Evolutionary conservation across 1,139 yeast genomes (phyloP).

Genomic region (Eremothecium coryli): DNA sequence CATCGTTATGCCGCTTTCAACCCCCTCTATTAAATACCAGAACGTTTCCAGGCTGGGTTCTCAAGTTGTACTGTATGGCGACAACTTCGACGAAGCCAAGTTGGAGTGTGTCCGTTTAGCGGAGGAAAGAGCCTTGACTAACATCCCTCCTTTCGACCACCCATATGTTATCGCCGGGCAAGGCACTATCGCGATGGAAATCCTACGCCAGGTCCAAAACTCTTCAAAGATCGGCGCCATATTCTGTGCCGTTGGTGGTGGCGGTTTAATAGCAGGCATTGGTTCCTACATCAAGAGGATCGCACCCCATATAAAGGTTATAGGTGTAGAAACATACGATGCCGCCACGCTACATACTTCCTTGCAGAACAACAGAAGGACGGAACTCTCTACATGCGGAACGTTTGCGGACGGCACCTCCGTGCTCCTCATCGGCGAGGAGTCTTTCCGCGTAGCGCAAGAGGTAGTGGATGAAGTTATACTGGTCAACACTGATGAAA

Average conservation of each 20-base stretch:
- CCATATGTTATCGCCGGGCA: conserved; percentile 99
- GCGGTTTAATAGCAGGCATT: conserved; percentile 88
- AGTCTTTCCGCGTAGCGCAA: conserved; percentile 73
- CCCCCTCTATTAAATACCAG: conserved; percentile 88
- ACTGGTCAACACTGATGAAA: conserved; percentile 83
- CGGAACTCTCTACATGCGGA: conserved; percentile 65
- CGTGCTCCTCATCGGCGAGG: conserved; percentile 80
- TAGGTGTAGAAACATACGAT: conserved; percentile 93
- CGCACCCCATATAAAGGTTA: conserved; percentile 94
- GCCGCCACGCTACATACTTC: conserved; percentile 86
- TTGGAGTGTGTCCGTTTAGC: conserved; percentile 72
- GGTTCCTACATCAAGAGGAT: conserved; percentile 83
- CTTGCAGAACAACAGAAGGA: conserved; percentile 46
- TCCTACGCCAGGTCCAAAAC: conserved; percentile 69
- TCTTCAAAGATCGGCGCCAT: conserved; percentile 69
- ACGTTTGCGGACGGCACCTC: conserved; percentile 99
- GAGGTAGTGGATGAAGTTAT: conserved; percentile 83
- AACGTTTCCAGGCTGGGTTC: conserved; percentile 90
- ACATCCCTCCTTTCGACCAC: conserved; percentile 95
- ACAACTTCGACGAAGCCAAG: conserved; percentile 89
- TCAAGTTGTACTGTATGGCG: conserved; percentile 85
- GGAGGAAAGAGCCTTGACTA: conserved; percentile 61
- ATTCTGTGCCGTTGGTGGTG: conserved; percentile 94
- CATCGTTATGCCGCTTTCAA: conserved; percentile 95
- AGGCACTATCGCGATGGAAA: conserved; percentile 92